These are phyloP conservation scores for Aaosphaeria pasadenensis DNA, from an alignment of 2,329 filamentous ascomycete genomes.

Conservation along the genomic window DNA sequence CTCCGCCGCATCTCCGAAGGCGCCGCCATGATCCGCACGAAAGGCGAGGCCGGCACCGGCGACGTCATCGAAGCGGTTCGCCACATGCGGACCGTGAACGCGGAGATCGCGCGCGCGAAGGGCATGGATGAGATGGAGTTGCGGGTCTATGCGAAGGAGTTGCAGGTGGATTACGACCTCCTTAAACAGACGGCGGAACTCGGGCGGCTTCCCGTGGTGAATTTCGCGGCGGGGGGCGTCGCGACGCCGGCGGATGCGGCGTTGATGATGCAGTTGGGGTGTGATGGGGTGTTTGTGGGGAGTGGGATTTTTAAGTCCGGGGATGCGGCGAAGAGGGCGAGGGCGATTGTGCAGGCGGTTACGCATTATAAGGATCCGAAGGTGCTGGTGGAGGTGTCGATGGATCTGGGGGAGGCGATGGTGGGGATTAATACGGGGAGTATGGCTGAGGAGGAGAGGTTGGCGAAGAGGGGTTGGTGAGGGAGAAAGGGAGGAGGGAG, in stretches of 20 bases:
- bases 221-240: conserved; percentile 98
- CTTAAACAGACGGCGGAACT: conserved; percentile 84
- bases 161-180: conserved; percentile 74
- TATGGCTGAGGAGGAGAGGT: conserved; percentile 74
- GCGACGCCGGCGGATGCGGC: conserved; percentile 97
- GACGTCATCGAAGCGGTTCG: conserved; percentile 95
- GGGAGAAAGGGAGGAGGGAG: neutral
- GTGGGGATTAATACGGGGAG: conserved; percentile 83
- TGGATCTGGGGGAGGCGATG: conserved; percentile 95
- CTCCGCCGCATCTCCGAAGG: conserved; percentile 87
- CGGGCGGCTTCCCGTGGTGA: conserved; percentile 88
- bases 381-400: conserved; percentile 81
- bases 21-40: conserved; percentile 97
- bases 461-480: conserved; percentile 84
- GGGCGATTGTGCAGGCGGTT: conserved; percentile 90
- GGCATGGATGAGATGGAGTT: conserved; percentile 68
- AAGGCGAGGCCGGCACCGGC: conserved; percentile 95
- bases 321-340: conserved; percentile 83
- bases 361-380: conserved; percentile 86
- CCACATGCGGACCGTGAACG: conserved; percentile 89
- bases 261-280: conserved; percentile 98
- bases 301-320: conserved; percentile 97
- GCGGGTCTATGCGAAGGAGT: conserved; percentile 74
- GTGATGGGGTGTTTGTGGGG: conserved; percentile 96
- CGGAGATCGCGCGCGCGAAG: conserved; percentile 72